A percentile compares a stretch with the other conserved stretches of the same genome.
These are phyloP conservation scores for Pyrenophora tritici-repentis DNA, from an alignment of 2,329 filamentous ascomycete genomes.

Conservation along the genomic window DNA sequence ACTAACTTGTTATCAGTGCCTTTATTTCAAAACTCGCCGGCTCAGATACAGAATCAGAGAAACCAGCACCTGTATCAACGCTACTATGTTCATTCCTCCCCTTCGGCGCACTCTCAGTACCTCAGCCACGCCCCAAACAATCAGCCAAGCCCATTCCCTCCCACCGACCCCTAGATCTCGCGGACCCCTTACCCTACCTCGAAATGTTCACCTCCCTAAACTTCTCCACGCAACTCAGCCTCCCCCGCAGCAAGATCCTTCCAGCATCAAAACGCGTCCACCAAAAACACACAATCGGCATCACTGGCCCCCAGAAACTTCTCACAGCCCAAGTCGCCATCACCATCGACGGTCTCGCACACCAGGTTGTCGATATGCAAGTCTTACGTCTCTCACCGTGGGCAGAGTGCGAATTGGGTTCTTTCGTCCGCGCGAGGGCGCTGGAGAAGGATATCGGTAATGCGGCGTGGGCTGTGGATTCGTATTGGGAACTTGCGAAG, in stretches of 20 bases:
- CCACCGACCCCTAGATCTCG: slow-evolving; percentile 67
- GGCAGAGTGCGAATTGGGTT: slow-evolving; percentile 63
- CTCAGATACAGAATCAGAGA: slow-evolving; percentile 21
- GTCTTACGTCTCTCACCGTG: slow-evolving; percentile 63
- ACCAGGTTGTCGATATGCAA: slow-evolving; percentile 59
- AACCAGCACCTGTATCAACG: slow-evolving; percentile 34
- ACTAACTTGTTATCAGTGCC: slow-evolving; percentile 24
- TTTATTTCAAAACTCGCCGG: slow-evolving; percentile 32
- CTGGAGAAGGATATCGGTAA: slow-evolving; percentile 61
- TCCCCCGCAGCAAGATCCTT: slow-evolving; percentile 23
- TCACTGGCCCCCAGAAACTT: slow-evolving; percentile 57
- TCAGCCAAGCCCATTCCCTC: slow-evolving; percentile 57
- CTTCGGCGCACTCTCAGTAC: slow-evolving; percentile 36
- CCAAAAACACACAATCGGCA: slow-evolving; percentile 59
- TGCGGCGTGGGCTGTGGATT: slow-evolving; percentile 69
- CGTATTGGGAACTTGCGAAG: slow-evolving; percentile 67
- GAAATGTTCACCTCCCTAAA: slow-evolving; percentile 72
- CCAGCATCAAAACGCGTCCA: slow-evolving; percentile 21
- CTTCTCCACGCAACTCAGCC: slow-evolving; percentile 59
- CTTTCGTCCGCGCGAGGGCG: slow-evolving; percentile 54
- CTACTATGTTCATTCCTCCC: slow-evolving; percentile 50
- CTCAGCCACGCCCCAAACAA: slow-evolving; percentile 28
- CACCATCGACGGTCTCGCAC: slow-evolving; percentile 51
- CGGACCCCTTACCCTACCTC: slow-evolving; percentile 70
- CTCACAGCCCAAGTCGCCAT: slow-evolving; percentile 65